Evolutionary conservation across 108 stramenopile genomes (phyloP).

Genomic region (Cylindrotheca closterium): DNA sequence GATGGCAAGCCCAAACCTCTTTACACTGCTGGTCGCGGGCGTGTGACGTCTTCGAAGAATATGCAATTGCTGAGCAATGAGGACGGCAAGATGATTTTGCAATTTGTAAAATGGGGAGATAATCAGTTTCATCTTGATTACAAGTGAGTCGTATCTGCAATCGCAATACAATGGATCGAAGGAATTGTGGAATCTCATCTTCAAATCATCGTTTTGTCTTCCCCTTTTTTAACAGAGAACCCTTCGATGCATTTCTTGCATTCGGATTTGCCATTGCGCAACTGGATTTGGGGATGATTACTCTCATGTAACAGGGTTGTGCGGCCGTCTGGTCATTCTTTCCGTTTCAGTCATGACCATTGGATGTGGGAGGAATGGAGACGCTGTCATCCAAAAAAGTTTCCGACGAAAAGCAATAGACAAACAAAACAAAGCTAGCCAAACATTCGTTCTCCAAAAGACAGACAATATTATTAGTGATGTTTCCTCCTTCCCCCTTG

Average conservation of each 20-base stretch:
- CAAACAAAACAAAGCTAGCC: too few species aligned
- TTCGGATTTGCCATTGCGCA: constrained; percentile 48
- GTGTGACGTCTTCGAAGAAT: constrained; percentile 32
- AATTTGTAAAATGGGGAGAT: constrained; percentile 44
- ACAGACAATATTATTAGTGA: background rate
- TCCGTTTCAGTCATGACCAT: too few species aligned
- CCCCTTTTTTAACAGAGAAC: constrained; percentile 3
- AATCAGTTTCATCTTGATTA: constrained; percentile 41
- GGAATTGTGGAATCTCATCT: background rate
- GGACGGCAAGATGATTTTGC: constrained; percentile 18
- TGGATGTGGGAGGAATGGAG: too few species aligned
- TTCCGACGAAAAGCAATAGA: too few species aligned
- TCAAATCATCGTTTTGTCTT: background rate
- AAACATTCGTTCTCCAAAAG: background rate
- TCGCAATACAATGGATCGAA: too few species aligned
- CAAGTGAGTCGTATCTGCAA: constrained; percentile 3
- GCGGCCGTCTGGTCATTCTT: background rate
- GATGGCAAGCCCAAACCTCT: too few species aligned
- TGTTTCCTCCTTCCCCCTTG: background rate
- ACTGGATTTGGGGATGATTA: constrained; percentile 22
- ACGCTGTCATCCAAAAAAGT: too few species aligned
- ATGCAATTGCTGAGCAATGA: constrained; percentile 39
- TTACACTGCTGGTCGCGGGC: constrained; percentile 38
- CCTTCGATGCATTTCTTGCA: constrained; percentile 36
- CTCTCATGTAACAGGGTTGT: background rate